Percentiles rank a stretch among this genome's conserved stretches.
Conservation (phyloP, 1,139 yeast genomes). For the Pichia inconspicua region DNA sequence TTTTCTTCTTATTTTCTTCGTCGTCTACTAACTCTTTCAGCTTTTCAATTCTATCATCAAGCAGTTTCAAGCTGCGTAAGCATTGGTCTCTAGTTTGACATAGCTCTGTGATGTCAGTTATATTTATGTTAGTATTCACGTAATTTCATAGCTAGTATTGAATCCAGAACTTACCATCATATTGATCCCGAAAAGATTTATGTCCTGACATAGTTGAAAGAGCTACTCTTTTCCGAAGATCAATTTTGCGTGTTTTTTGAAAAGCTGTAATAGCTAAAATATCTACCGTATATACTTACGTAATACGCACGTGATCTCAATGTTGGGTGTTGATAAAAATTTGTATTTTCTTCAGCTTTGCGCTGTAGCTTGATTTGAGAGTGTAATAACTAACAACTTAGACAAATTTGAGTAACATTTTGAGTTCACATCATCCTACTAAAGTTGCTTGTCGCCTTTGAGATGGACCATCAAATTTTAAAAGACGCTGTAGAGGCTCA, state of each 20-base stretch:
- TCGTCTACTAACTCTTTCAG: conserved; percentile 2
- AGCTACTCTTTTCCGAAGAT: too few relatives aligned
- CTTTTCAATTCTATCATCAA: conserved; percentile 2
- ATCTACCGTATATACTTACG: too few relatives aligned
- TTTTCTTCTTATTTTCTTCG: conserved; percentile 1
- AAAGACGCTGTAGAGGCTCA: too few relatives aligned
- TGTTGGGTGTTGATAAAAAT: too few relatives aligned
- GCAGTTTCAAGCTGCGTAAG: background rate
- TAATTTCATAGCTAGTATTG: background rate
- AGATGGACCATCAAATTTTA: too few relatives aligned
- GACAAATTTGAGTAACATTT: too few relatives aligned
- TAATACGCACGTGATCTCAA: too few relatives aligned
- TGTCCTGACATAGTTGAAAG: background rate
- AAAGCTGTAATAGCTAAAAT: background rate
- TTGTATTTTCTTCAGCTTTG: too few relatives aligned
- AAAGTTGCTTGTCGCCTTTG: too few relatives aligned
- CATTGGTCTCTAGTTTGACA: background rate
- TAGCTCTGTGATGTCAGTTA: background rate
- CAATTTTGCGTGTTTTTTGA: background rate
- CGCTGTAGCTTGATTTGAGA: too few relatives aligned
- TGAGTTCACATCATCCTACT: too few relatives aligned
- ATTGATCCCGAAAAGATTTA: background rate
- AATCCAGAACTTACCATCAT: background rate
- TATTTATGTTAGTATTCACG: background rate
- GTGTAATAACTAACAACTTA: too few relatives aligned